phyloP scores from a whole-genome alignment of 1,139 yeast genomes.

The Magnusiomyces clavatus region DNA sequence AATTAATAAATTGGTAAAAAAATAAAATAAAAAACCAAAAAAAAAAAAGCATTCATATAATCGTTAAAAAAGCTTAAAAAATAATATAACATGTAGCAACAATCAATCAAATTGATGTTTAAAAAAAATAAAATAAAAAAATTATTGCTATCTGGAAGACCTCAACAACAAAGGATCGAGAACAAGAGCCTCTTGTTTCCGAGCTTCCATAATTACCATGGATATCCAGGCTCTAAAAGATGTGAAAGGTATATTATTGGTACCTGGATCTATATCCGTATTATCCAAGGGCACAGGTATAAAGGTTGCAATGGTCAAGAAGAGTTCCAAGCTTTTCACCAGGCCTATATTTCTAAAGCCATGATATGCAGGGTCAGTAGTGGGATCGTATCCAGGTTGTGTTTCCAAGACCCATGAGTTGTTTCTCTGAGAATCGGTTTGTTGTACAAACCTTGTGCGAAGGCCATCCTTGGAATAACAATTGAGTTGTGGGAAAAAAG shows the following conservation, averaged over 20 bases:
- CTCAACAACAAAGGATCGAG: not conserved
- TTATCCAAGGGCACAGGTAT: conserved; percentile 4
- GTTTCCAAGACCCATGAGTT: conserved; percentile 1
- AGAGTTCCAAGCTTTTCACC: conserved; percentile 3
- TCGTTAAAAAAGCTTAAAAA: not conserved
- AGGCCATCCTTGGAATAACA: not conserved
- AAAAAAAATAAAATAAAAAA: not conserved
- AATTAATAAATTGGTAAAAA: not conserved
- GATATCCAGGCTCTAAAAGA: conserved; percentile 13
- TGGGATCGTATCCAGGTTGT: conserved; percentile 4
- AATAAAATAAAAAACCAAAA: no score
- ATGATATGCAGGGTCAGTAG: not conserved
- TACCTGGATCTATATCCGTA: not conserved
- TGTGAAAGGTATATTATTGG: conserved; percentile 6
- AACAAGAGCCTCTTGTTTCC: not conserved
- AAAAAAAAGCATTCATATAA: not conserved
- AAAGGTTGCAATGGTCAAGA: conserved; percentile 1
- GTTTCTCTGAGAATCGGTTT: not conserved
- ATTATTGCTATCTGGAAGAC: not conserved
- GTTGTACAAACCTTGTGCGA: not conserved
- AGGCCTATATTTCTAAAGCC: conserved; percentile 5
- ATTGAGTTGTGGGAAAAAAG: not conserved
- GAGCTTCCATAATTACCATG: conserved; percentile 11
- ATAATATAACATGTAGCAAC: no score
- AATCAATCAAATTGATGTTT: not conserved